Conservation (phyloP, 2,329 filamentous ascomycete species). For the Colletotrichum neosansevieriae region DNA sequence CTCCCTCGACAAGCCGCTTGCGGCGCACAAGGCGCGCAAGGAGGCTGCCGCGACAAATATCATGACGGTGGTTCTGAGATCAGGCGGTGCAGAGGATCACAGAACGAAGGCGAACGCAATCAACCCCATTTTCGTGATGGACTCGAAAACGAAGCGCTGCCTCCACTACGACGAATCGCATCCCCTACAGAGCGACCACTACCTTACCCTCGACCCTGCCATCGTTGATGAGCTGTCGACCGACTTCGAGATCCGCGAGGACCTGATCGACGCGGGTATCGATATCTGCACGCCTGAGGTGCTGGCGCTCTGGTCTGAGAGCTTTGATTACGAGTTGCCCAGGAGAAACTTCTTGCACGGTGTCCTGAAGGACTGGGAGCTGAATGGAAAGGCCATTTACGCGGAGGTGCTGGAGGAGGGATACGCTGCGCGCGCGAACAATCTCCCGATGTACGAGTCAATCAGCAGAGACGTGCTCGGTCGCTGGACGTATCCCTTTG, state of each 20-base stretch:
- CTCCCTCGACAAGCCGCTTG: constrained; percentile 82
- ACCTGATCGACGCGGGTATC: constrained; percentile 93
- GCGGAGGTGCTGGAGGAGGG: constrained; percentile 85
- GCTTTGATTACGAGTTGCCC: constrained; percentile 94
- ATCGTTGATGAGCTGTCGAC: constrained; percentile 76
- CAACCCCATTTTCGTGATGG: constrained; percentile 87
- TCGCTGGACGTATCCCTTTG: constrained; percentile 89
- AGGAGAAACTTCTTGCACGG: constrained; percentile 90
- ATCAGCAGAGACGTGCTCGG: constrained; percentile 88
- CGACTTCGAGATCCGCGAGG: constrained; percentile 85
- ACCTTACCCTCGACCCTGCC: constrained; percentile 80
- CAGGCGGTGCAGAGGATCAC: constrained; percentile 77
- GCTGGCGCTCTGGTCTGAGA: constrained; percentile 94
- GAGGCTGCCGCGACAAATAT: constrained; percentile 92
- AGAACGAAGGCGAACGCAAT: constrained; percentile 81
- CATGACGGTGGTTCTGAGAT: constrained; percentile 94
- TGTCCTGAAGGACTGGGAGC: constrained; percentile 94
- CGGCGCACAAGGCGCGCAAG: constrained; percentile 83
- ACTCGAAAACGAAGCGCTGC: constrained; percentile 82
- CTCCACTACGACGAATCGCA: constrained; percentile 95
- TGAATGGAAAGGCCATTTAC: constrained; percentile 97
- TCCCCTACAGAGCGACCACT: constrained; percentile 73
- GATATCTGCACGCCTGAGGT: constrained; percentile 98
- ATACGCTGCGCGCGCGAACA: constrained; percentile 88
- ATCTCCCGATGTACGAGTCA: constrained; percentile 89